phyloP scores from a whole-genome alignment of 345 rosid genomes.

The Eucalyptus pauciflora region DNA sequence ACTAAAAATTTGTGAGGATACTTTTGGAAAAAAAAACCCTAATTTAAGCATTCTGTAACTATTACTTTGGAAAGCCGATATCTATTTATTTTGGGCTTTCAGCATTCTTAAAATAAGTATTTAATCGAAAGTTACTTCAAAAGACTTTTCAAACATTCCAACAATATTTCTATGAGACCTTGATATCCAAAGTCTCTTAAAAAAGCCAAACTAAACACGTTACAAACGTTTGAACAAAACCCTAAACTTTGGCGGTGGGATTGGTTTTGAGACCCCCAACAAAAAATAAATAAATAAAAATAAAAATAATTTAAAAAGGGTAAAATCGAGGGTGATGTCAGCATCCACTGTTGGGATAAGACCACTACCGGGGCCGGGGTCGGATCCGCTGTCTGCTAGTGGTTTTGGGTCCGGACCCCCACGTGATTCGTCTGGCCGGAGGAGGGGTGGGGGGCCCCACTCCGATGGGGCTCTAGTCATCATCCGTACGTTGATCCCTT shows the following conservation, averaged over 20 bases:
- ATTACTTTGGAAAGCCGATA: too few relatives aligned
- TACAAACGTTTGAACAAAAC: rapidly evolving
- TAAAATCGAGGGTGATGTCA: not conserved
- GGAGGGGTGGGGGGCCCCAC: not conserved
- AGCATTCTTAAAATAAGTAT: rapidly evolving
- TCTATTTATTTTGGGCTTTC: rapidly evolving
- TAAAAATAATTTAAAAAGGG: not conserved
- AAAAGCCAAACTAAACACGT: rapidly evolving
- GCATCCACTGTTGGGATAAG: slow-evolving; percentile 7
- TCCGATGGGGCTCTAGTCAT: not conserved
- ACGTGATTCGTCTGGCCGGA: not conserved
- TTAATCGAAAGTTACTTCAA: rapidly evolving
- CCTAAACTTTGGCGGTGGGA: not conserved
- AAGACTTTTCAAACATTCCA: rapidly evolving
- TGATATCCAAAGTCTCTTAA: rapidly evolving
- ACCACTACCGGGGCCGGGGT: not conserved
- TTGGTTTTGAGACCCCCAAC: not conserved
- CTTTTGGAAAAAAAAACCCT: rapidly evolving
- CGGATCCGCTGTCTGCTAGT: not conserved
- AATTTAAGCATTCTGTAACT: rapidly evolving
- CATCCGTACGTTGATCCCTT: not conserved
- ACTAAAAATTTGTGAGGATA: rapidly evolving
- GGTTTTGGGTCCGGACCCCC: not conserved
- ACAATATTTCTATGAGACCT: rapidly evolving
- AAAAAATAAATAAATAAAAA: not conserved